A percentile compares a stretch with the other conserved stretches of the same genome.
phyloP scores from a whole-genome alignment of 371 early-diverging fungal genomes.

The Chytridium lagenaria region DNA sequence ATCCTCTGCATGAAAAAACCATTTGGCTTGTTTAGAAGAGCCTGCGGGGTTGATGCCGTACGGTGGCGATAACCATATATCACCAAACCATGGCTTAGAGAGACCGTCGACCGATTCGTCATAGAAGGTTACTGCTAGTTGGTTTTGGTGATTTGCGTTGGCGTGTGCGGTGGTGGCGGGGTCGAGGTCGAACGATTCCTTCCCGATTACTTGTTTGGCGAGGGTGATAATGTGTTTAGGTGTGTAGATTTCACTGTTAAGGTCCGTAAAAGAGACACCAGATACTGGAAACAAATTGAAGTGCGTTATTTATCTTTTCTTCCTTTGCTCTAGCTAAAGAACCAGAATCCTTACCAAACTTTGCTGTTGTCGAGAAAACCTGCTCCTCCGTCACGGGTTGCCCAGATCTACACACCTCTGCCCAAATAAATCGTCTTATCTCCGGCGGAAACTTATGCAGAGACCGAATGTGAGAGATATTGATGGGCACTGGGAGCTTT shows the following conservation, averaged over 20 bases:
- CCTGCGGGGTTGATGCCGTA: constrained; percentile 28
- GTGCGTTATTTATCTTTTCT: not conserved
- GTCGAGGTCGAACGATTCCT: constrained; percentile 42
- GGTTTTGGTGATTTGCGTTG: constrained; percentile 37
- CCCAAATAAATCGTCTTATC: constrained; percentile 44
- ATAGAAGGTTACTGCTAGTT: constrained; percentile 36
- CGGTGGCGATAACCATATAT: constrained; percentile 50
- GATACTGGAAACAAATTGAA: constrained; percentile 32
- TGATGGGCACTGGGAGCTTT: constrained; percentile 43
- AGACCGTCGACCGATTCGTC: constrained; percentile 42
- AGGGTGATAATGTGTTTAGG: constrained; percentile 41
- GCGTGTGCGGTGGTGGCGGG: constrained; percentile 41
- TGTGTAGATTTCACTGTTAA: constrained; percentile 48
- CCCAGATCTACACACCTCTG: constrained; percentile 37
- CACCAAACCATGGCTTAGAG: constrained; percentile 41
- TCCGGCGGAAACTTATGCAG: constrained; percentile 48
- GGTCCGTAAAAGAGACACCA: constrained; percentile 40
- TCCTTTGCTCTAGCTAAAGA: not conserved
- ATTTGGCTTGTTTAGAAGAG: constrained; percentile 26
- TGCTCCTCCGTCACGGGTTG: constrained; percentile 47
- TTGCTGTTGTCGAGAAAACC: constrained; percentile 43
- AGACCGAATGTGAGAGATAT: constrained; percentile 50
- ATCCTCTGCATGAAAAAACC: constrained; percentile 38
- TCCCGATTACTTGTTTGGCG: constrained; percentile 37
- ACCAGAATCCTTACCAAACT: constrained; percentile 32